These are phyloP conservation scores for Chaetomiaceae sp. DNA, from an alignment of 2,329 filamentous ascomycete genomes.

Conservation along the genomic window DNA sequence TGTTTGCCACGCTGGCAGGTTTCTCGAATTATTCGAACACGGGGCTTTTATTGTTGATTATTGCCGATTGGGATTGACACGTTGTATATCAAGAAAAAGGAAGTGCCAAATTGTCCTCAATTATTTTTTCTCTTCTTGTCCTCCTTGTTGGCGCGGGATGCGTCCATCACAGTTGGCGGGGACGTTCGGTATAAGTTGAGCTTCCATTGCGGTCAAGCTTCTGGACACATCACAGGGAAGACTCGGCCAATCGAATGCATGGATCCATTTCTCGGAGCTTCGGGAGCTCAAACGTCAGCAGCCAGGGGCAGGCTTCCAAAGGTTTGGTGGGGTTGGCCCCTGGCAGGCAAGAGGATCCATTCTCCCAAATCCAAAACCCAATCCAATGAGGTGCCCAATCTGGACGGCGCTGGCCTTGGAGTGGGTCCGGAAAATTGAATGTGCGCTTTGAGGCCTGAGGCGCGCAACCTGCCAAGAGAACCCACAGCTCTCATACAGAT, in stretches of 20 bases:
- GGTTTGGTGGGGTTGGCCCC: not conserved
- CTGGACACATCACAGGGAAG: slow-evolving; percentile 25
- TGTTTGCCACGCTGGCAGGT: no score
- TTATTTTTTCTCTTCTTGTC: not conserved
- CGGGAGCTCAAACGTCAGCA: slow-evolving; percentile 4
- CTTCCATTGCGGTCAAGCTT: slow-evolving; percentile 12
- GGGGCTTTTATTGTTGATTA: no score
- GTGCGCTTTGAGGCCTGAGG: slow-evolving; percentile 27
- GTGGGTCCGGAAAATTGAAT: slow-evolving; percentile 28
- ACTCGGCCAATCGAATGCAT: slow-evolving; percentile 20
- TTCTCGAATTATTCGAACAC: no score
- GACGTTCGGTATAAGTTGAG: slow-evolving; percentile 6
- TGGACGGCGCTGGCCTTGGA: no score
- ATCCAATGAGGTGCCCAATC: no score
- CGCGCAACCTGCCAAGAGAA: slow-evolving; percentile 11
- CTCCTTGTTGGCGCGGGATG: not conserved
- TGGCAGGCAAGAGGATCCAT: not conserved
- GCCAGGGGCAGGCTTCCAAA: slow-evolving; percentile 4
- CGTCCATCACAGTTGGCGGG: slow-evolving; percentile 1
- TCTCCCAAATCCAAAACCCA: no score
- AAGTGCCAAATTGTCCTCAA: not conserved
- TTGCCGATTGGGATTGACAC: no score
- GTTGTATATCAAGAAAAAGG: no score
- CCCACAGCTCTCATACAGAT: slow-evolving; percentile 27
- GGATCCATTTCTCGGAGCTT: not conserved